Conservation (phyloP, 192 early-diverging fungal species). For the Backusella mclennaniae region DNA sequence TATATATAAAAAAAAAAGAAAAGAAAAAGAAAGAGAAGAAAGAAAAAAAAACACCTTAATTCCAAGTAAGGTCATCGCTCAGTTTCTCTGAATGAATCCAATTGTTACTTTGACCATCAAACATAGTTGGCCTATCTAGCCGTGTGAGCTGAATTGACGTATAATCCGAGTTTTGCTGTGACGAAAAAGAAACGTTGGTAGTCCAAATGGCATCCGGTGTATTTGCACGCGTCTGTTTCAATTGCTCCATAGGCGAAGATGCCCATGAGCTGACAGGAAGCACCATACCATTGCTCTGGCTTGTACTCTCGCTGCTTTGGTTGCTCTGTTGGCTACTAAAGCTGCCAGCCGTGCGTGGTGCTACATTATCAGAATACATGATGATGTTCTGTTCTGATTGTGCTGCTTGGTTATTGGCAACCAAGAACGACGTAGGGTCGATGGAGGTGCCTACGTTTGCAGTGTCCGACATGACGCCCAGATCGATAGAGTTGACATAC, state of each 20-base stretch:
- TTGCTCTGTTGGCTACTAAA: neutral
- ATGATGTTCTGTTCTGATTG: neutral
- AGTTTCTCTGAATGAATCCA: constrained; percentile 13
- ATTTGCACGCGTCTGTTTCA: neutral
- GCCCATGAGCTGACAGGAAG: neutral
- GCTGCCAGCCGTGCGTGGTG: neutral
- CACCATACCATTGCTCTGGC: neutral
- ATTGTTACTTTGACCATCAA: neutral
- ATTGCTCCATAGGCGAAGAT: neutral
- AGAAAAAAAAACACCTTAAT: neutral
- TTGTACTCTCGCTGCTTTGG: neutral
- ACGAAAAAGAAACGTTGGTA: neutral
- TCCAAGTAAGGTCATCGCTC: neutral
- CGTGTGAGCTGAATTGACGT: neutral
- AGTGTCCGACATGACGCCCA: neutral
- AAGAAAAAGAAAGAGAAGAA: neutral
- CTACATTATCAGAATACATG: neutral
- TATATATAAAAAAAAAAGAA: neutral
- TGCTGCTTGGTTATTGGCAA: neutral
- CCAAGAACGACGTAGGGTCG: neutral
- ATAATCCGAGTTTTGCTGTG: neutral
- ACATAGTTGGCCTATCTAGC: neutral
- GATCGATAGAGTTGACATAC: neutral
- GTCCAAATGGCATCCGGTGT: neutral
- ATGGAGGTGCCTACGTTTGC: neutral